Percentiles rank a stretch among this genome's conserved stretches.
Evolutionary conservation across 306 rosid species (phyloP).

Genomic region (Quercus berberidifolia): DNA sequence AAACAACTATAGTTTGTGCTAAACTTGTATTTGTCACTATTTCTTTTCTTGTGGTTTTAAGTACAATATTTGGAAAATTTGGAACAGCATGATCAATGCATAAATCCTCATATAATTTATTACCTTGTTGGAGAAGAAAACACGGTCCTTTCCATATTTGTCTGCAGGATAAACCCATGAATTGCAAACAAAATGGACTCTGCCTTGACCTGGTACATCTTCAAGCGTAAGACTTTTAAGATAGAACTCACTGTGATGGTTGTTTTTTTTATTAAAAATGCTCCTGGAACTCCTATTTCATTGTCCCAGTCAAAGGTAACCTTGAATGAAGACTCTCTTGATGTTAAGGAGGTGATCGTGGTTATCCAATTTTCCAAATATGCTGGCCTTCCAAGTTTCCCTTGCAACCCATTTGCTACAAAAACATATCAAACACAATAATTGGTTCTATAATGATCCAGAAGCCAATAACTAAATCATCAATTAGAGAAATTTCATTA

Average conservation of each 20-base stretch:
- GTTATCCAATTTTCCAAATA: slow-evolving; percentile 57
- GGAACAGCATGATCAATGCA: slow-evolving; percentile 17
- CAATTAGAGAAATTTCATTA: not conserved
- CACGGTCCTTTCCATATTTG: slow-evolving; percentile 51
- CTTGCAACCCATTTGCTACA: slow-evolving; percentile 47
- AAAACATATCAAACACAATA: not conserved
- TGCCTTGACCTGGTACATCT: slow-evolving; percentile 62
- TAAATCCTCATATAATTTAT: not conserved
- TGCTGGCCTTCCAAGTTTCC: slow-evolving; percentile 55
- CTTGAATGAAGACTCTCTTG: slow-evolving; percentile 43
- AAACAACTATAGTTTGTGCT: too few species aligned
- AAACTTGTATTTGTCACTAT: too few species aligned
- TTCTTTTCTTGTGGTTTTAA: too few species aligned
- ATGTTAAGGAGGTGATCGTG: slow-evolving; percentile 34
- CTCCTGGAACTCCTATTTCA: slow-evolving; percentile 62
- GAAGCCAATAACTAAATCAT: not conserved
- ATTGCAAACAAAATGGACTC: slow-evolving; percentile 65
- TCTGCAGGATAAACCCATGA: slow-evolving; percentile 75
- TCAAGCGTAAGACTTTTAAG: slow-evolving; percentile 62
- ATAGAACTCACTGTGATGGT: slow-evolving; percentile 67
- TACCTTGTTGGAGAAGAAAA: slow-evolving; percentile 84
- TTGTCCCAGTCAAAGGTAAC: slow-evolving; percentile 66
- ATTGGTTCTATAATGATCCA: not conserved
- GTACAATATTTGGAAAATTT: too few species aligned
- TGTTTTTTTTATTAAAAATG: slow-evolving; percentile 51